A percentile compares a stretch with the other conserved stretches of the same genome.
Conservation (phyloP, 495 filamentous ascomycete species). For the Trichodelitschia bisporula region DNA sequence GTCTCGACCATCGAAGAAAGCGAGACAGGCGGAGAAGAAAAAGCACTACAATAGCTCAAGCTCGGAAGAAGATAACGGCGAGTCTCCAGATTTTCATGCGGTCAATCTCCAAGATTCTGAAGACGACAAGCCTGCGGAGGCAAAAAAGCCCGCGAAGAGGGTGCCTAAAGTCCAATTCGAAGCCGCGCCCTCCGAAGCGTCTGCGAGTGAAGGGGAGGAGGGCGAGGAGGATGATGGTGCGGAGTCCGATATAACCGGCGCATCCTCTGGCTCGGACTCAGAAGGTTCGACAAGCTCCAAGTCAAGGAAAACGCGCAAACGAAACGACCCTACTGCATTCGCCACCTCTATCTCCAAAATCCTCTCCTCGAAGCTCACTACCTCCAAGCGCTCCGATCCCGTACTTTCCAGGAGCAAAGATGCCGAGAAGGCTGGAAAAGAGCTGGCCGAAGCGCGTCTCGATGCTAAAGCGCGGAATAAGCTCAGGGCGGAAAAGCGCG, state of each 20-base stretch:
- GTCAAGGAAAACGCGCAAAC: slow-evolving; percentile 27
- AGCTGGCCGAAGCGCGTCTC: slow-evolving; percentile 46
- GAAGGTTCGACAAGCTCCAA: slow-evolving; percentile 10
- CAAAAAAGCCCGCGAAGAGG: slow-evolving; percentile 4
- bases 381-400: slow-evolving; percentile 57
- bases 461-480: slow-evolving; percentile 57
- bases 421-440: slow-evolving; percentile 37
- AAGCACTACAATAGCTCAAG: slow-evolving; percentile 51
- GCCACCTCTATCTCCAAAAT: slow-evolving; percentile 81
- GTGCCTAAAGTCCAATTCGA: neutral
- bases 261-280: slow-evolving; percentile 2
- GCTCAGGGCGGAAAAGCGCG: slow-evolving; percentile 56
- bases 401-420: slow-evolving; percentile 56
- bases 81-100: slow-evolving; percentile 26
- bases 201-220: too few relatives aligned
- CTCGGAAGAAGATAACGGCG: slow-evolving; percentile 26
- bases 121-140: slow-evolving; percentile 2
- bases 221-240: neutral
- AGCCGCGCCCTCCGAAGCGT: neutral
- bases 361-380: slow-evolving; percentile 61
- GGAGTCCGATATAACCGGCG: slow-evolving; percentile 1
- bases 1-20: slow-evolving; percentile 11
- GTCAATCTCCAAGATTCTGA: slow-evolving; percentile 43
- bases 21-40: slow-evolving; percentile 50
- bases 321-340: slow-evolving; percentile 77